These are phyloP conservation scores for Tetracladium maxilliforme DNA, from an alignment of 2,329 filamentous ascomycete species.

Conservation along the genomic window DNA sequence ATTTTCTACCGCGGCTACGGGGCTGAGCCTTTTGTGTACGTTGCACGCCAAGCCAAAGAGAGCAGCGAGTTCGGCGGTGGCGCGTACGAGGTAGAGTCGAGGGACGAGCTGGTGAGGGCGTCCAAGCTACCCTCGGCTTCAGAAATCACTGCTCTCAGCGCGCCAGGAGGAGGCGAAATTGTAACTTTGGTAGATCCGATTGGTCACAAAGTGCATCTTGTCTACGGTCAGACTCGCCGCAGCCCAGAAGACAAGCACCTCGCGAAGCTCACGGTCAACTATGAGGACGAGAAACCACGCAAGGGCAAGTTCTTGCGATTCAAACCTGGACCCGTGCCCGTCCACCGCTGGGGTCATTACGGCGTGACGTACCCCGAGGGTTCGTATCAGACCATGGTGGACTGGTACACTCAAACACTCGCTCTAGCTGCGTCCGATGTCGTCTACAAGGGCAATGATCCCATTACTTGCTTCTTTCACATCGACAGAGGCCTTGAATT, in stretches of 20 bases:
- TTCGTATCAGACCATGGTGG: too few species aligned
- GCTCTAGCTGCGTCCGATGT: too few species aligned
- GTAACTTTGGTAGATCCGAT: constrained; percentile 37
- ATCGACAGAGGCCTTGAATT: constrained; percentile 28
- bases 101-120: constrained; percentile 37
- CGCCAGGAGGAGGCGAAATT: constrained; percentile 35
- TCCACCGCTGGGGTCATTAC: constrained; percentile 40
- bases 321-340: constrained; percentile 26
- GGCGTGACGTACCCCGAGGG: too few species aligned
- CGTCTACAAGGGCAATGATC: too few species aligned
- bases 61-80: constrained; percentile 40
- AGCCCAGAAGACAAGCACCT: constrained; percentile 31
- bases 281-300: too few species aligned
- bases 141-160: constrained; percentile 27
- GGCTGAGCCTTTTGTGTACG: constrained; percentile 42
- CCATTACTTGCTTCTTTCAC: constrained; percentile 31
- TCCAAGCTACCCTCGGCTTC: constrained; percentile 29
- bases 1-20: constrained; percentile 49
- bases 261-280: constrained; percentile 29
- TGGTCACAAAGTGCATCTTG: constrained; percentile 40
- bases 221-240: constrained; percentile 33
- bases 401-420: too few species aligned
- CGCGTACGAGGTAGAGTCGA: constrained; percentile 39
- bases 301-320: constrained; percentile 38
- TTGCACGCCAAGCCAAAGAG: constrained; percentile 28